Base-by-base conservation (phyloP, 2,329 filamentous ascomycete genomes). In the Cadophora luteo-olivacea region DNA sequence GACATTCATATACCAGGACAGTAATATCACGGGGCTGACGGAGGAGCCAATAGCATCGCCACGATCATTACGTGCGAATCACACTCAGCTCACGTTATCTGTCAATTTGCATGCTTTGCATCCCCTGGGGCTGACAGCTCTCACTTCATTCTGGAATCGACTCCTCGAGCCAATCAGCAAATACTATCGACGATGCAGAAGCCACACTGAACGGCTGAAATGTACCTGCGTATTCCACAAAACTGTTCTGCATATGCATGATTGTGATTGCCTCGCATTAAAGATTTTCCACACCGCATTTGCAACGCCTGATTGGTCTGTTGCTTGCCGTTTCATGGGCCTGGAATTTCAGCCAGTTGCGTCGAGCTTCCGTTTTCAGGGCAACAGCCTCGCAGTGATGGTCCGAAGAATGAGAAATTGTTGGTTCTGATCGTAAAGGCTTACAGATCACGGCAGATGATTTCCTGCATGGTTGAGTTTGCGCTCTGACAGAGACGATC, bases 251-350 rank as follows among this genome's bases (percentile, higher is more conserved):
- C 51, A 29, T 54, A 38, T 38, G 22, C 32, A 24, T 16, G 24
- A 60, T 49, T 65, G 63, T 65, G 63, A 65, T 45, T 51, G 52
- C 36, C 32, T 55, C 63, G 64, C 64, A 65, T 65, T 52, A 58
- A 65, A 14, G 25, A 65, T 65, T 57, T 36, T 62, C 65, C 58
- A 24, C 24, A 49, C 14, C 54, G 29, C 54, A 11, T 33, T 32
- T 51, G 1, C 11, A 25, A 8, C 4, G 29, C 1, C 22, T 55
- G 52, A 55, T 55, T 33, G 52, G 52, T 7, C 14, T 16, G 14
- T 55, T 33, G 52, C 9, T 55, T 55, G 14, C 19, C 16, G 25
- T 55, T 55, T 55, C 52, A 32, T n/a, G 29, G 25, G 25, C 52
- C 52, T 55, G 52, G 16, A 55, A 55, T 65, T 33, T 58, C 64